Evolutionary conservation across 2,329 filamentous ascomycete genomes (phyloP), one percentile per base, ranked within the genome.

Genomic region (Calonectria montana): DNA sequence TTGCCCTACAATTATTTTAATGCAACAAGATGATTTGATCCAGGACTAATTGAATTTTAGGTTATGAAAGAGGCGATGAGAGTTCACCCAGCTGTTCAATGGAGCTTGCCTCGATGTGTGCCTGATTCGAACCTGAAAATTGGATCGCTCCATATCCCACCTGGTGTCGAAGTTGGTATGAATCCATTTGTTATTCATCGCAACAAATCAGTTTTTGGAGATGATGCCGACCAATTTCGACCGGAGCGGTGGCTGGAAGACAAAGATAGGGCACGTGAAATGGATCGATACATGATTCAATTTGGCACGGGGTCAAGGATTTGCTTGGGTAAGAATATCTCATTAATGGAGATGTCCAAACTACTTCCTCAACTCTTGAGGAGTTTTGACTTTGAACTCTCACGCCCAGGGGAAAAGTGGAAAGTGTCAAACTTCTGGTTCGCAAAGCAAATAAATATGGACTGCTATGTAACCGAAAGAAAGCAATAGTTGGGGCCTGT

Each of bases 41-140:
- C 1, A 3, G 5, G 3, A 25, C 23, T 48, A 3, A 48, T 16
- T 4, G 8, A 16, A 10, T 9, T 21, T 2, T n/a, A 50, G 47
- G 47, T 50, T 12, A 62, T 70, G 68, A 70, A 70, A 35, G 68
- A 70, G 18, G 68, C 68, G 15, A 66, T 70, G 68, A 62, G 68
- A 23, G 9, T 70, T 2, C 68, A 70, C 27, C 68, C 68, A 2
- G 53, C 68, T 18, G 45, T 63, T 21, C 62, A 67, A 29, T 67
- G 62, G 62, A 70, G 68, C 21, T 27, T 70, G 3, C 62, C 62
- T 62, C 68, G 68, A 15, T 67, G 62, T 23, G 68, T 63, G 7
- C 63, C 13, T 1, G 7, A 31, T 18, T 27, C 47, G 1, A 12
- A 31, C 9, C 25, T 50, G 23, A 29, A 29, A 29, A 29, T 50